Evolutionary conservation across 768 basidiomycete genomes (phyloP).

Genomic region (Pisolithus albus): DNA sequence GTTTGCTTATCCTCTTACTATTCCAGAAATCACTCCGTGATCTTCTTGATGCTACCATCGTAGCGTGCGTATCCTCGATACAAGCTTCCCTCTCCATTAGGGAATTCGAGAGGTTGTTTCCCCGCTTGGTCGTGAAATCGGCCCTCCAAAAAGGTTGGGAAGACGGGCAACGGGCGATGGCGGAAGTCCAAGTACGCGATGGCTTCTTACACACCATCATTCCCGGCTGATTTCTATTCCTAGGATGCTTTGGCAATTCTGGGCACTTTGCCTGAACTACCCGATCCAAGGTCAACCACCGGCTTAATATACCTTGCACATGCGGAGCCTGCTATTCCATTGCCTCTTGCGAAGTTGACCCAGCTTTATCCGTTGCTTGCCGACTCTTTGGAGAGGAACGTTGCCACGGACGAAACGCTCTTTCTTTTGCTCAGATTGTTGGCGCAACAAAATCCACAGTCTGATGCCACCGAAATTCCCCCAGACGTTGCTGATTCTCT

Average conservation of each 20-base stretch:
- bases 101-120: constrained; percentile 38
- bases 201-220: neutral
- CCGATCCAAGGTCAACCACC: constrained; percentile 20
- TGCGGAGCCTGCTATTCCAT: constrained; percentile 8
- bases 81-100: constrained; percentile 40
- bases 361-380: constrained; percentile 38
- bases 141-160: constrained; percentile 31
- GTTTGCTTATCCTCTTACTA: neutral
- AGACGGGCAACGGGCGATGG: constrained; percentile 33
- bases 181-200: constrained; percentile 34
- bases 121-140: constrained; percentile 36
- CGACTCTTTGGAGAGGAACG: constrained; percentile 46
- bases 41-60: constrained; percentile 32
- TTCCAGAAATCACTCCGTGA: constrained; percentile 22
- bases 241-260: constrained; percentile 31
- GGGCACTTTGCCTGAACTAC: constrained; percentile 11
- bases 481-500: constrained; percentile 45
- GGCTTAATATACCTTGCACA: constrained; percentile 23
- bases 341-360: constrained; percentile 10
- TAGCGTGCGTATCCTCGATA: constrained; percentile 32
- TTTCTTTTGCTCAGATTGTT: constrained; percentile 41
- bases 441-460: neutral
- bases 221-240: neutral
- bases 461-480: constrained; percentile 21
- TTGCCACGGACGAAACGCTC: constrained; percentile 54